Percentiles rank a stretch among this genome's conserved stretches.
These are phyloP conservation scores for Plantago rigida DNA, from an alignment of 305 asterid species.

Conservation along the genomic window DNA sequence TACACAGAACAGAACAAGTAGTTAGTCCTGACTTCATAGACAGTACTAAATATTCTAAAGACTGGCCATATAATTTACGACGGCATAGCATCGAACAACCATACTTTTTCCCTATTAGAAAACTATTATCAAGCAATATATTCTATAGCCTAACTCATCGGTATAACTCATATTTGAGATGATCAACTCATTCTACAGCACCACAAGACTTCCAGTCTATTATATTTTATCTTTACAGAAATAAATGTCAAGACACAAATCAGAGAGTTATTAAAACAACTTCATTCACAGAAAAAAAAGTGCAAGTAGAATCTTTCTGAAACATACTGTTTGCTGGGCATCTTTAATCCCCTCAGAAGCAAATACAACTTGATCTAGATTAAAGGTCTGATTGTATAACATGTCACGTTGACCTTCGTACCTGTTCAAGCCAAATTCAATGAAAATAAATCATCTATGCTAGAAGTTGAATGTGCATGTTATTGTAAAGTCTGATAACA, in stretches of 20 bases:
- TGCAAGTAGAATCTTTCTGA: slow-evolving; percentile 20
- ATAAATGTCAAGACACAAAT: slow-evolving; percentile 6
- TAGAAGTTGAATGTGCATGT: too few relatives aligned
- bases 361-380: slow-evolving; percentile 87
- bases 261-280: not conserved
- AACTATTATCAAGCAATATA: slow-evolving; percentile 15
- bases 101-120: slow-evolving; percentile 12
- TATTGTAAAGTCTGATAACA: too few relatives aligned
- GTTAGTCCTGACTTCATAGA: not conserved
- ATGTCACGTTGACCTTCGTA: slow-evolving; percentile 92
- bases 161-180: not conserved
- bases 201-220: not conserved
- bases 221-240: slow-evolving; percentile 7
- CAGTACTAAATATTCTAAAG: slow-evolving; percentile 13
- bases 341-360: slow-evolving; percentile 95
- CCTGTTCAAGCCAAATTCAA: slow-evolving; percentile 31
- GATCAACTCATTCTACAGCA: slow-evolving; percentile 8
- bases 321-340: slow-evolving; percentile 94
- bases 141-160: slow-evolving; percentile 1
- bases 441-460: too few relatives aligned
- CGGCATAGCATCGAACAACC: not conserved
- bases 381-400: slow-evolving; percentile 86
- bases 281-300: slow-evolving; percentile 18
- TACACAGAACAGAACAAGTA: slow-evolving; percentile 2
- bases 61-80: slow-evolving; percentile 3